phyloP scores from a whole-genome alignment of 257 asterid species.

The Solanum neorickii region DNA sequence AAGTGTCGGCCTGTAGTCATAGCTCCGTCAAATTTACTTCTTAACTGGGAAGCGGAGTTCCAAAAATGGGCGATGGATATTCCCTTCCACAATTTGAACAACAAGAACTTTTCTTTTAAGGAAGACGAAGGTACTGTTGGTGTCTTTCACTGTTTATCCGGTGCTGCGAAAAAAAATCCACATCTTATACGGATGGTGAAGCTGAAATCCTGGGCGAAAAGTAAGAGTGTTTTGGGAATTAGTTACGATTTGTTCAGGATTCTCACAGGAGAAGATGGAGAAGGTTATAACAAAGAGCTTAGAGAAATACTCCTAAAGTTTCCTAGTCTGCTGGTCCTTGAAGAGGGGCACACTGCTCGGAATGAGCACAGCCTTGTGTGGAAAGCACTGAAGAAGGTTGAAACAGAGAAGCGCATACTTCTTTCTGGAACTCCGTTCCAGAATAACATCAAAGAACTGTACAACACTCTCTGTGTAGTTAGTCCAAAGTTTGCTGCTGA shows the following conservation, averaged over 20 bases:
- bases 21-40: neutral
- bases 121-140: neutral
- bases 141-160: neutral
- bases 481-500: constrained; percentile 4
- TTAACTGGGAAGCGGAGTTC: neutral
- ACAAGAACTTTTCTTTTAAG: neutral
- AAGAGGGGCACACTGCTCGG: constrained; percentile 58
- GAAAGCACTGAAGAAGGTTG: constrained; percentile 37
- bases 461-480: constrained; percentile 9
- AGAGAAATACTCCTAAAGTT: constrained; percentile 37
- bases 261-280: constrained; percentile 23
- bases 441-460: constrained; percentile 52
- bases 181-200: neutral
- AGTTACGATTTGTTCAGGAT: constrained; percentile 42
- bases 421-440: constrained; percentile 53
- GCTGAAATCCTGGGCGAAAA: neutral
- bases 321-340: constrained; percentile 53
- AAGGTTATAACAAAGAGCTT: neutral
- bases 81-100: neutral
- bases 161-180: neutral
- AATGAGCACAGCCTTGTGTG: constrained; percentile 34
- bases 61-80: neutral
- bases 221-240: constrained; percentile 40
- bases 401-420: constrained; percentile 25
- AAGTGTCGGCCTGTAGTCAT: neutral